Percentiles rank a stretch among this genome's conserved stretches.
Conservation (phyloP, 108 stramenopile genomes). For the Cyclotella choctawhatcheeana region DNA sequence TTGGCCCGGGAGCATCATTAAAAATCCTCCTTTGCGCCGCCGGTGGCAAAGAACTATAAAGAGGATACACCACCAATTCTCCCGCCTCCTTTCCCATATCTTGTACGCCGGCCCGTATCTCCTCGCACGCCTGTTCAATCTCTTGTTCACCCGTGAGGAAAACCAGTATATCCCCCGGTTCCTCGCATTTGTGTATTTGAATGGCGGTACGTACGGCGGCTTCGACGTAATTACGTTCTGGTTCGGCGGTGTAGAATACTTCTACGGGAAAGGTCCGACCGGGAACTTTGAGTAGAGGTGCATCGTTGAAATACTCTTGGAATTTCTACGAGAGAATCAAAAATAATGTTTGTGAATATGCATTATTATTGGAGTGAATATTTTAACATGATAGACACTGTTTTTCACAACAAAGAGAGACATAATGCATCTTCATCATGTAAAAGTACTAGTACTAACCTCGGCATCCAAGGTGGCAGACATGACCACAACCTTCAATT, state of each 20-base stretch:
- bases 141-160: conserved; percentile 99
- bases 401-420: too few relatives aligned
- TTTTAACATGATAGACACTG: too few relatives aligned
- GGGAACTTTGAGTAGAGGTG: conserved; percentile 94
- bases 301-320: conserved; percentile 87
- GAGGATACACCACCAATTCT: conserved; percentile 93
- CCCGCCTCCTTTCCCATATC: conserved; percentile 68
- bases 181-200: conserved; percentile 98
- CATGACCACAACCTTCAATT: conserved; percentile 98
- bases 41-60: conserved; percentile 98
- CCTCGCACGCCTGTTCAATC: conserved; percentile 97
- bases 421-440: too few relatives aligned
- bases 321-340: conserved; percentile 64
- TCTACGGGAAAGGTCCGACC: conserved; percentile 98
- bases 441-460: too few relatives aligned
- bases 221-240: conserved; percentile 98
- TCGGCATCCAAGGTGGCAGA: conserved; percentile 97
- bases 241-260: conserved; percentile 96
- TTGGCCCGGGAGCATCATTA: conserved; percentile 88
- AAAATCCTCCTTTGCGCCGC: conserved; percentile 95
- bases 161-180: conserved; percentile 96
- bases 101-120: conserved; percentile 82
- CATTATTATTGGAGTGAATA: too few relatives aligned
- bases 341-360: too few relatives aligned
- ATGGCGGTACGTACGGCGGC: conserved; percentile 95